Evolutionary conservation across 2,329 filamentous ascomycete species (phyloP).

Genomic region (Raffaelea ambrosiae): DNA sequence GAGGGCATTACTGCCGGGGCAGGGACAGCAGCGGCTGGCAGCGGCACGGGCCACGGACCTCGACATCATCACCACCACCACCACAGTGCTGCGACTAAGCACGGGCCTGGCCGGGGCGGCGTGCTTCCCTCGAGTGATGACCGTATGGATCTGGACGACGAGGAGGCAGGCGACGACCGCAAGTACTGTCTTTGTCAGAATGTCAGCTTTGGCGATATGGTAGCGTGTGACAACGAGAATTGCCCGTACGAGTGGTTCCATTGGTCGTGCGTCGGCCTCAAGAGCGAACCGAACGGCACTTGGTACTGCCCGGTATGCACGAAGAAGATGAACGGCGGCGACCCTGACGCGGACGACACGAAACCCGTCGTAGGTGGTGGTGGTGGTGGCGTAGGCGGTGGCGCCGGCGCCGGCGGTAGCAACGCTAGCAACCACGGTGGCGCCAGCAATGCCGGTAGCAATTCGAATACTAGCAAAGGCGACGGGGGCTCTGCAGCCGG

Average conservation of each 20-base stretch:
- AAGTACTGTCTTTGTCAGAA: constrained; percentile 80
- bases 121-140: constrained; percentile 37
- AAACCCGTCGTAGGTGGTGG: background rate
- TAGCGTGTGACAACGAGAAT: constrained; percentile 76
- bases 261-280: constrained; percentile 64
- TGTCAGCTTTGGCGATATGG: constrained; percentile 81
- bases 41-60: constrained; percentile 4
- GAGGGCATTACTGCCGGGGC: background rate
- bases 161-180: constrained; percentile 67
- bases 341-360: background rate
- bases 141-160: constrained; percentile 48
- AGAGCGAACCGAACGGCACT: constrained; percentile 57
- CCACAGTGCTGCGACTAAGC: constrained; percentile 5
- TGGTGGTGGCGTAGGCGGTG: background rate
- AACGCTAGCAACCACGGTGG: background rate
- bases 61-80: background rate
- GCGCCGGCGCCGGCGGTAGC: background rate
- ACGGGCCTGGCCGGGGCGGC: constrained; percentile 1
- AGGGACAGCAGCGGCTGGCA: constrained; percentile 8
- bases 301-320: constrained; percentile 60
- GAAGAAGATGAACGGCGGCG: constrained; percentile 31
- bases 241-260: constrained; percentile 85
- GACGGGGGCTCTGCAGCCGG: background rate
- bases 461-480: background rate
- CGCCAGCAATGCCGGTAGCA: background rate